A percentile compares a stretch with the other conserved stretches of the same genome.
These are phyloP conservation scores for Termitomyces sp. DNA, from an alignment of 768 basidiomycete genomes.

Conservation along the genomic window DNA sequence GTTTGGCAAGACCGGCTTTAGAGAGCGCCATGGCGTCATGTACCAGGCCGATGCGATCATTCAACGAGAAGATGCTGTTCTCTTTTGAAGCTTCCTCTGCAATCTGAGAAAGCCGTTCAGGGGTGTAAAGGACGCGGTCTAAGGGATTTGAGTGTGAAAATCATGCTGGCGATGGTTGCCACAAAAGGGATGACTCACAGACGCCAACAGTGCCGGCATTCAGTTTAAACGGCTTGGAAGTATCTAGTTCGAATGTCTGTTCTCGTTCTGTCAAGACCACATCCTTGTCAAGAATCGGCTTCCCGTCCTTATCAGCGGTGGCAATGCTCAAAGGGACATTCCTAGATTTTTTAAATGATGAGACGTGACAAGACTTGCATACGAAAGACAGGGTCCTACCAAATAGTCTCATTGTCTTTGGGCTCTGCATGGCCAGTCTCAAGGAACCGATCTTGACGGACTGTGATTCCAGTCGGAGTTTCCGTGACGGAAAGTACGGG, in stretches of 20 bases:
- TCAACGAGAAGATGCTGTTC: constrained; percentile 55
- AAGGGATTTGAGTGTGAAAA: not conserved
- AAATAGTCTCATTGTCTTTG: constrained; percentile 84
- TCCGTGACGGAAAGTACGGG: constrained; percentile 89
- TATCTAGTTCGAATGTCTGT: constrained; percentile 64
- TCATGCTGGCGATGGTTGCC: not conserved
- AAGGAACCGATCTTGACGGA: constrained; percentile 91
- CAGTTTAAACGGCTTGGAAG: constrained; percentile 76
- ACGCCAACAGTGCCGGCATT: constrained; percentile 88
- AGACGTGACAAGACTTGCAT: not conserved
- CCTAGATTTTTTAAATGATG: constrained; percentile 33
- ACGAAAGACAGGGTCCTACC: constrained; percentile 36
- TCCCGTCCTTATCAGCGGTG: constrained; percentile 55
- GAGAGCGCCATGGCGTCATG: constrained; percentile 79
- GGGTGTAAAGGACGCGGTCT: constrained; percentile 86
- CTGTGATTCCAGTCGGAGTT: constrained; percentile 58
- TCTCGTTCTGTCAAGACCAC: constrained; percentile 67
- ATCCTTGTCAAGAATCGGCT: constrained; percentile 51
- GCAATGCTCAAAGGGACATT: constrained; percentile 75
- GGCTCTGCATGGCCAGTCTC: constrained; percentile 74
- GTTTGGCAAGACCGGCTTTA: constrained; percentile 70
- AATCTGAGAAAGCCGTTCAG: constrained; percentile 72
- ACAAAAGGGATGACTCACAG: constrained; percentile 46
- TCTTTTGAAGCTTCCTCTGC: constrained; percentile 71
- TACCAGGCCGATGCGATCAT: constrained; percentile 87